phyloP scores from a whole-genome alignment of 2,329 filamentous ascomycete species.

The Monosporascus sp. region DNA sequence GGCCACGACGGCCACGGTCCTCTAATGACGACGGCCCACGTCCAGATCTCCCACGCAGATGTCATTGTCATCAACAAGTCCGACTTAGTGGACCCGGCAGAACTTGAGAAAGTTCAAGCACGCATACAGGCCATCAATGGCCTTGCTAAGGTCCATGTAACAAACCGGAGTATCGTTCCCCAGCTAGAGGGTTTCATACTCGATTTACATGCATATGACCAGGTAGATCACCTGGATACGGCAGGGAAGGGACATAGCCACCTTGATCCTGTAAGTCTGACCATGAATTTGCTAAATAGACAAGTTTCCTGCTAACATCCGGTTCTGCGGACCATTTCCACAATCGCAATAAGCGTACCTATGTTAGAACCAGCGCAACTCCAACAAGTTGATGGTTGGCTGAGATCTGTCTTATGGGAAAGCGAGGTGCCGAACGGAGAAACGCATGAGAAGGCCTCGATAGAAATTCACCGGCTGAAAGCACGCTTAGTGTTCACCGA shows the following conservation, averaged over 20 bases:
- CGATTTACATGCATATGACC: slow-evolving; percentile 89
- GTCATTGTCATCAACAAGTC: slow-evolving; percentile 92
- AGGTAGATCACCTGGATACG: slow-evolving; percentile 68
- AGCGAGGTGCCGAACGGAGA: slow-evolving; percentile 48
- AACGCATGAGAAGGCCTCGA: slow-evolving; percentile 31
- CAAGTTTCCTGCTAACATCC: slow-evolving; percentile 8
- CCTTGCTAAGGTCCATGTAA: slow-evolving; percentile 77
- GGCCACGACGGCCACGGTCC: slow-evolving; percentile 52
- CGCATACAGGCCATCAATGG: slow-evolving; percentile 84
- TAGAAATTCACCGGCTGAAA: slow-evolving; percentile 87
- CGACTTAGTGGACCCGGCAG: slow-evolving; percentile 68
- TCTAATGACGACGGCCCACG: slow-evolving; percentile 83
- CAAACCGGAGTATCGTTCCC: slow-evolving; percentile 73
- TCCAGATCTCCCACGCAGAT: slow-evolving; percentile 96
- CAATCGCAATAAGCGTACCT: slow-evolving; percentile 66
- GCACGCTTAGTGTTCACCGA: slow-evolving; percentile 64
- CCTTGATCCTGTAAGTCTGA: slow-evolving; percentile 67
- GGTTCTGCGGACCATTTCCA: slow-evolving; percentile 68
- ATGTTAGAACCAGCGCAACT: slow-evolving; percentile 54
- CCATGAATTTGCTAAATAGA: neutral
- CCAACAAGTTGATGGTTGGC: slow-evolving; percentile 68
- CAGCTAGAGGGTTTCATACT: slow-evolving; percentile 79
- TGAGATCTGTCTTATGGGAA: slow-evolving; percentile 83
- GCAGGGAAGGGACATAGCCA: slow-evolving; percentile 79
- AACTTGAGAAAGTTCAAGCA: slow-evolving; percentile 64